These are phyloP conservation scores for Microdochium paspali DNA, from an alignment of 2,329 filamentous ascomycete species.

Conservation along the genomic window DNA sequence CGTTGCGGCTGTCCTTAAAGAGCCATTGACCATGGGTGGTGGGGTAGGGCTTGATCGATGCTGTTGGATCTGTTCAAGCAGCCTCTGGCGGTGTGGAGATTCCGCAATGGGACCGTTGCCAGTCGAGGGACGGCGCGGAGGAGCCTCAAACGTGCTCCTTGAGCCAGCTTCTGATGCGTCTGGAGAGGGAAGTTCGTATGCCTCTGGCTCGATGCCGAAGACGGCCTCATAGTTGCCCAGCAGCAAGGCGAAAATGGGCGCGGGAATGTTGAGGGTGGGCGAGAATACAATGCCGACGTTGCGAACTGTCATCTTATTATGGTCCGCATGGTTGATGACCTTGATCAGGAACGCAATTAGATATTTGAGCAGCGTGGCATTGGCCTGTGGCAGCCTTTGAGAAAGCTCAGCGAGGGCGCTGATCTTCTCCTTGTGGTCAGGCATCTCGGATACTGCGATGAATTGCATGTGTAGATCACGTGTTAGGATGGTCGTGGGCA, in stretches of 20 bases:
- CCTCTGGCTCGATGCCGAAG: slow-evolving; percentile 63
- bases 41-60: slow-evolving; percentile 43
- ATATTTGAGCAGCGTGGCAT: slow-evolving; percentile 73
- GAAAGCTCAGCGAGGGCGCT: slow-evolving; percentile 68
- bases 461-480: slow-evolving; percentile 87
- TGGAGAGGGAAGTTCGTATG: slow-evolving; percentile 48
- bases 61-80: slow-evolving; percentile 29
- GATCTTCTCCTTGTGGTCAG: slow-evolving; percentile 68
- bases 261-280: slow-evolving; percentile 91
- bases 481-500: slow-evolving; percentile 85
- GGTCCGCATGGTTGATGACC: slow-evolving; percentile 80
- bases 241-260: slow-evolving; percentile 88
- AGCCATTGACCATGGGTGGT: slow-evolving; percentile 12
- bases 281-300: slow-evolving; percentile 98
- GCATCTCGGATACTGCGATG: slow-evolving; percentile 70
- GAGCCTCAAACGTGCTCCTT: slow-evolving; percentile 15
- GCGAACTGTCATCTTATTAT: slow-evolving; percentile 97
- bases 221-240: slow-evolving; percentile 83
- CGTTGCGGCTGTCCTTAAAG: slow-evolving; percentile 27
- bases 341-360: slow-evolving; percentile 82
- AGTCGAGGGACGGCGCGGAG: slow-evolving; percentile 38
- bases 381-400: slow-evolving; percentile 68
- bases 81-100: slow-evolving; percentile 41
- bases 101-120: slow-evolving; percentile 29
- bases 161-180: slow-evolving; percentile 25